A percentile compares a stretch with the other conserved stretches of the same genome.
phyloP scores from a whole-genome alignment of 768 basidiomycete genomes.

The Gyrodon lividus region DNA sequence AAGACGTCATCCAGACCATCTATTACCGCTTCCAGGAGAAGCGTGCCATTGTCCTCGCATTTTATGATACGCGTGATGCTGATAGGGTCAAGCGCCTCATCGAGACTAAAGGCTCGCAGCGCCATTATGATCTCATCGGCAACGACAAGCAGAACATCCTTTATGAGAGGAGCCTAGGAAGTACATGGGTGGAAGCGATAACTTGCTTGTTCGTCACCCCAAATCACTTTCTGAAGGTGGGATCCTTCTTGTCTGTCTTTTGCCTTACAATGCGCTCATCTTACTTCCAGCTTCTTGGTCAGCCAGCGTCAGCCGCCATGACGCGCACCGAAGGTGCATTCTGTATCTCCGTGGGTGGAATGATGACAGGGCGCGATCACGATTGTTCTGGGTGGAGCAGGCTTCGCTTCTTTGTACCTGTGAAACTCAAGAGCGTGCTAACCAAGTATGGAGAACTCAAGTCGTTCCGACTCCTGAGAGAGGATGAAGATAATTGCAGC shows the following conservation, averaged over 20 bases:
- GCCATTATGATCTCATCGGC: neutral
- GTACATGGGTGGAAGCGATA: slow-evolving; percentile 27
- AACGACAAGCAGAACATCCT: slow-evolving; percentile 9
- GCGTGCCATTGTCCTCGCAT: slow-evolving; percentile 57
- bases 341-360: slow-evolving; percentile 41
- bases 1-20: slow-evolving; percentile 51
- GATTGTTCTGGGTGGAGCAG: slow-evolving; percentile 25
- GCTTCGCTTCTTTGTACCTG: slow-evolving; percentile 23
- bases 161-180: slow-evolving; percentile 1
- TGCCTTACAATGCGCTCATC: slow-evolving; percentile 7
- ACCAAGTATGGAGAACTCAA: slow-evolving; percentile 33
- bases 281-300: slow-evolving; percentile 49
- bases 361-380: slow-evolving; percentile 18
- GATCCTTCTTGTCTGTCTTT: slow-evolving; percentile 11
- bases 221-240: slow-evolving; percentile 46
- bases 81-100: slow-evolving; percentile 45
- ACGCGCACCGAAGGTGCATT: slow-evolving; percentile 54
- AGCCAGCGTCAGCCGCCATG: slow-evolving; percentile 44
- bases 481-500: slow-evolving; percentile 20
- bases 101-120: slow-evolving; percentile 19
- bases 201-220: slow-evolving; percentile 46
- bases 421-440: slow-evolving; percentile 29
- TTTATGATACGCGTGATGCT: slow-evolving; percentile 59
- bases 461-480: slow-evolving; percentile 26
- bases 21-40: slow-evolving; percentile 50